A percentile compares a stretch with the other conserved stretches of the same genome.
Conservation (phyloP, 257 asterid species). For the Capsicum baccatum region DNA sequence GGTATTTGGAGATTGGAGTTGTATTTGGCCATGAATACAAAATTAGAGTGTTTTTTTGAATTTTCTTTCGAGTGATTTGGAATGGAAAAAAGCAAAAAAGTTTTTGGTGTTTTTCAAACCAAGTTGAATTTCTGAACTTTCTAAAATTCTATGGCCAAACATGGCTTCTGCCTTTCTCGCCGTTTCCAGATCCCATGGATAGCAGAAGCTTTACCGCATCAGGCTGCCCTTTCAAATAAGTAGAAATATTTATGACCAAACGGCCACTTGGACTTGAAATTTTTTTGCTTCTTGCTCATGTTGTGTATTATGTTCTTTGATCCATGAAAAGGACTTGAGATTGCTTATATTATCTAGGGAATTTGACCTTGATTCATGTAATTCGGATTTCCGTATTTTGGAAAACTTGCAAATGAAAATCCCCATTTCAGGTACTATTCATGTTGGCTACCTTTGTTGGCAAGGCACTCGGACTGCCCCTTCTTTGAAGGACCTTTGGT, state of each 20-base stretch:
- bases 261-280: not conserved
- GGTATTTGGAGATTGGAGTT: too few species aligned
- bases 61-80: too few species aligned
- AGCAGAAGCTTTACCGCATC: too few species aligned
- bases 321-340: not conserved
- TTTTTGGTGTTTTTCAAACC: too few species aligned
- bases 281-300: not conserved
- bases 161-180: too few species aligned
- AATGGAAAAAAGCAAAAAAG: too few species aligned
- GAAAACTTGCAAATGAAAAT: conserved; percentile 20
- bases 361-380: not conserved
- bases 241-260: not conserved
- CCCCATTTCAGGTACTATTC: conserved; percentile 68
- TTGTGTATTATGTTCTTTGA: not conserved
- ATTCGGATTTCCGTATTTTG: not conserved
- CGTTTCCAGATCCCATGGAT: too few species aligned
- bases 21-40: not conserved
- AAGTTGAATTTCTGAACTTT: too few species aligned
- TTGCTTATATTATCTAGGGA: not conserved
- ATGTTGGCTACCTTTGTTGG: conserved; percentile 93
- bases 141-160: too few species aligned
- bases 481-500: conserved; percentile 74
- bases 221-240: too few species aligned
- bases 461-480: conserved; percentile 71
- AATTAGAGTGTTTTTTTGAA: too few species aligned